phyloP scores from a whole-genome alignment of 352 stramenopile species.

The Phytophthora uliginosa region DNA sequence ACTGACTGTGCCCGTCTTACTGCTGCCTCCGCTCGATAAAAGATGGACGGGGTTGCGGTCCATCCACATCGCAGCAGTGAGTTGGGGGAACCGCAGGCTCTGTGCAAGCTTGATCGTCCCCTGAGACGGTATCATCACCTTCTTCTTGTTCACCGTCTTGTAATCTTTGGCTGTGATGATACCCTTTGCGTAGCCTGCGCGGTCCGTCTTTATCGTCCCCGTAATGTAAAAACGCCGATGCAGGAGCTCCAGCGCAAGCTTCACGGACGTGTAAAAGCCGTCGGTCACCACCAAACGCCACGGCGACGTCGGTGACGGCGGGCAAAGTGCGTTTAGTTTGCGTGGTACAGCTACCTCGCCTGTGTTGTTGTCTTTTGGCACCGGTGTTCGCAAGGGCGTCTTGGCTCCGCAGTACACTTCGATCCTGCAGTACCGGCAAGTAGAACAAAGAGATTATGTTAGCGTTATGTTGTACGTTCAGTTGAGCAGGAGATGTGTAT shows the following conservation, averaged over 20 bases:
- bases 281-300: conserved; percentile 13
- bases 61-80: too few relatives aligned
- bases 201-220: neutral
- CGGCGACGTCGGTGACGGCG: neutral
- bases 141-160: neutral
- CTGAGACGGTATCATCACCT: neutral
- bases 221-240: neutral
- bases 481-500: too few relatives aligned
- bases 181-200: neutral
- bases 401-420: conserved; percentile 24
- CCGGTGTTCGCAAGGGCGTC: conserved; percentile 5
- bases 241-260: conserved; percentile 2
- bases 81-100: too few relatives aligned
- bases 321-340: conserved; percentile 11
- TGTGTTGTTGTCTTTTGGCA: conserved; percentile 11
- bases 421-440: neutral
- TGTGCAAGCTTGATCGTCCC: too few relatives aligned
- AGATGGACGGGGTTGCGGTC: too few relatives aligned
- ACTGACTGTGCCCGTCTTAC: too few relatives aligned
- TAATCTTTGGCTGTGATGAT: neutral
- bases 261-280: conserved; percentile 16
- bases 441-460: too few relatives aligned
- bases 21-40: too few relatives aligned
- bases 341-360: conserved; percentile 8
- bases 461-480: too few relatives aligned